Base-by-base conservation (phyloP, 345 rosid genomes). In the Corchorus olitorius region DNA sequence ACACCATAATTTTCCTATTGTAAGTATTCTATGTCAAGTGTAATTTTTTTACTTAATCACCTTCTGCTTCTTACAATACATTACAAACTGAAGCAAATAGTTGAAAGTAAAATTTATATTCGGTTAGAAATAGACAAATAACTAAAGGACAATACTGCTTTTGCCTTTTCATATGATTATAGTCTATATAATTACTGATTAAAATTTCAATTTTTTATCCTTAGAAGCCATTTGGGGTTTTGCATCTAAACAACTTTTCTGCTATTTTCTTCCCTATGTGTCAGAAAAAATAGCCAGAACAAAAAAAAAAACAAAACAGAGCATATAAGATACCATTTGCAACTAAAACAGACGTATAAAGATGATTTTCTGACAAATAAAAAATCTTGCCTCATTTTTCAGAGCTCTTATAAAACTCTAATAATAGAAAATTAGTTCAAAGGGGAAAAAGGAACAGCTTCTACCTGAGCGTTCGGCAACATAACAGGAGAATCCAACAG, bases 401-500 rank as follows among this genome's bases (percentile, higher is more conserved):
- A 33, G 5, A 50, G 16, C 15, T 60, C 60, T 48, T 20, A 48
- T 20, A 48, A 62, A 62, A 52, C 43, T 59, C 60, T 10, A 22
- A 60, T 8, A 41, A 60, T 22, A 2, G 16, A 56, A 19, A 56
- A 27, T 14, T 17, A 3, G 11, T 39, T 39, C 34, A 37, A 41
- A 53, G 37, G 48, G 22, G 55, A 60, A 20, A 59, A 49, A 74
- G 19, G 9, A 41, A 43, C 4, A 27, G 37, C 3, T 4, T 49
- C 41, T 2, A 81, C 94, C 86, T 83, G 92, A 71, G 88, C 80
- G 84, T 87, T 85, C 27, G 87, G 86, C 75, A 87, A 72, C 87
- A 90, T 53, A 46, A 86, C 27, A 0, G 94, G 92, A 0, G 92
- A 88, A 82, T 87, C 92, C 60, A 90, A 86, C 74, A 90, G 80